A percentile compares a stretch with the other conserved stretches of the same genome.
Conservation (phyloP, 441 rosid genomes). For the Geranium incanum region DNA sequence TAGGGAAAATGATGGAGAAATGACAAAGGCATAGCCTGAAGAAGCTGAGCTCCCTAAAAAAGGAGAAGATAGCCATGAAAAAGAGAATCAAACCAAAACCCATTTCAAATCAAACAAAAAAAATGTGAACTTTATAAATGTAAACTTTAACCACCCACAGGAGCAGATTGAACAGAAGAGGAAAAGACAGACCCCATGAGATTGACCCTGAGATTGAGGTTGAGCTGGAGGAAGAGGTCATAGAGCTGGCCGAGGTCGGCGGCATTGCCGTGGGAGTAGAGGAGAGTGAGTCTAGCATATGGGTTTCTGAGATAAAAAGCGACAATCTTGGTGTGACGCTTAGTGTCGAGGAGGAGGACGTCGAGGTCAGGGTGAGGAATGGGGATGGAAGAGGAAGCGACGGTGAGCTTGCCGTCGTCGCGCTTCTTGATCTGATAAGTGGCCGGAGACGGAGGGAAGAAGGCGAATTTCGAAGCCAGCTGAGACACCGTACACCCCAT, state of each 20-base stretch:
- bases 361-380: conserved; percentile 65
- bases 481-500: conserved; percentile 95
- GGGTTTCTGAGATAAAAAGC: conserved; percentile 82
- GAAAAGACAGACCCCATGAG: conserved; percentile 66
- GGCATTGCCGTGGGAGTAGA: conserved; percentile 97
- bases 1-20: conserved; percentile 8
- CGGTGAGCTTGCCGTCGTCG: conserved; percentile 62
- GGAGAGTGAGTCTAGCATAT: conserved; percentile 74
- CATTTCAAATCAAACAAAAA: neutral
- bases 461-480: conserved; percentile 95
- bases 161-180: neutral
- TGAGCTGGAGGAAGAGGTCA: conserved; percentile 93
- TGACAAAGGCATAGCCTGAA: neutral
- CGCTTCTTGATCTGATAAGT: conserved; percentile 69
- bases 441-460: conserved; percentile 95
- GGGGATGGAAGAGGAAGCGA: conserved; percentile 55
- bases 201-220: conserved; percentile 89
- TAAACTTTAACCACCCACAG: neutral
- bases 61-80: conserved; percentile 7
- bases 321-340: conserved; percentile 75
- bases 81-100: neutral
- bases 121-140: neutral
- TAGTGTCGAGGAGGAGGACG: conserved; percentile 60
- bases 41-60: neutral
- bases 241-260: conserved; percentile 98